phyloP scores from a whole-genome alignment of 164 flowering plant species.

The Liquidambar formosana region DNA sequence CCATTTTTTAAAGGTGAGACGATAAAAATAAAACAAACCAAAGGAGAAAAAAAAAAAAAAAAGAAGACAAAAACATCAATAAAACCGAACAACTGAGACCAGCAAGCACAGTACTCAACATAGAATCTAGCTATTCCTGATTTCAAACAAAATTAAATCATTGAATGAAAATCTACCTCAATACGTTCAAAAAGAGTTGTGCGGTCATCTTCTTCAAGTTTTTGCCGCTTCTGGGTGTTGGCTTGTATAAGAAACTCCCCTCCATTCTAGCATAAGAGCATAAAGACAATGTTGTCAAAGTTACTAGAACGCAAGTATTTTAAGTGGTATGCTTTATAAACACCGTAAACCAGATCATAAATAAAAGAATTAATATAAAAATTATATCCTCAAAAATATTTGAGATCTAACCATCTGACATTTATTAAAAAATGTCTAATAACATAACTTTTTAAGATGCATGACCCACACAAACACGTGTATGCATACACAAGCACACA shows the following conservation, averaged over 20 bases:
- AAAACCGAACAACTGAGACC: not conserved
- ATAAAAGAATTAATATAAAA: not conserved
- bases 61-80: too few relatives aligned
- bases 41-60: not conserved
- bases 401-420: too few relatives aligned
- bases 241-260: constrained; percentile 87
- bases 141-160: constrained; percentile 2
- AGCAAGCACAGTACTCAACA: not conserved
- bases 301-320: not conserved
- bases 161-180: constrained; percentile 46
- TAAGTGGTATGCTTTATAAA: not conserved
- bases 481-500: too few relatives aligned
- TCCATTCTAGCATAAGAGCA: constrained; percentile 49
- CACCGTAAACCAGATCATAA: not conserved
- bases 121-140: not conserved
- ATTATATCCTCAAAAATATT: too few relatives aligned
- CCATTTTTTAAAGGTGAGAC: not conserved
- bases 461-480: too few relatives aligned
- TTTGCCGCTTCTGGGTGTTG: constrained; percentile 80
- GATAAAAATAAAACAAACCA: not conserved
- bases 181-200: constrained; percentile 41
- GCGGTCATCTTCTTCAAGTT: constrained; percentile 50
- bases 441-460: too few relatives aligned
- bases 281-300: not conserved
- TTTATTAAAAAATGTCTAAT: too few relatives aligned